A percentile compares a stretch with the other conserved stretches of the same genome.
phyloP scores from a whole-genome alignment of 2,329 filamentous ascomycete genomes.

The Neofusicoccum sp. region DNA sequence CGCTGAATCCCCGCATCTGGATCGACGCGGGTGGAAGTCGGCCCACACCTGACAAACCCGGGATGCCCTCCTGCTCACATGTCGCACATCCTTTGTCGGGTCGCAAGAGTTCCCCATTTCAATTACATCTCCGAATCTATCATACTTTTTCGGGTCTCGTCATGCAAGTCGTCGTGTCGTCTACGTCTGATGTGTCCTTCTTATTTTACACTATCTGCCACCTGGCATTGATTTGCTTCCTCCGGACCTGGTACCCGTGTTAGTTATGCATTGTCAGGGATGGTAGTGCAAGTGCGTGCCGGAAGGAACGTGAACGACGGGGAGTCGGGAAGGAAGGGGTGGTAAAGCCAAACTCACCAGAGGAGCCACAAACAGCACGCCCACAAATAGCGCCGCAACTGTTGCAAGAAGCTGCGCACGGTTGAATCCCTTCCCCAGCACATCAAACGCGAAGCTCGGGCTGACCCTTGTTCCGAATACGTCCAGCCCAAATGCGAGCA shows the following conservation, averaged over 20 bases:
- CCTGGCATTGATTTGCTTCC: constrained; percentile 68
- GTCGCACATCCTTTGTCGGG: not conserved
- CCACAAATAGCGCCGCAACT: constrained; percentile 75
- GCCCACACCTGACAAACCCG: not conserved
- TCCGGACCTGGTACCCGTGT: constrained; percentile 46
- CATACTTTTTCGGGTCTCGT: constrained; percentile 14
- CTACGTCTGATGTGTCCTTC: not conserved
- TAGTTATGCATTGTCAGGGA: constrained; percentile 16
- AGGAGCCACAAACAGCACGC: constrained; percentile 77
- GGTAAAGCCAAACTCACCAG: constrained; percentile 66
- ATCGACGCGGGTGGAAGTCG: constrained; percentile 5
- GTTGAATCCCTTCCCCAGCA: constrained; percentile 91
- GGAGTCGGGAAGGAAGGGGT: not conserved
- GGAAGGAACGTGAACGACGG: not conserved
- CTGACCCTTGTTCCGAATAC: constrained; percentile 83
- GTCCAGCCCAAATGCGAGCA: constrained; percentile 87
- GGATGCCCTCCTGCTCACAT: not conserved
- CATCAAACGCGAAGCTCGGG: constrained; percentile 90
- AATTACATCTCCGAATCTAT: constrained; percentile 12
- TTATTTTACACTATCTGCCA: constrained; percentile 52
- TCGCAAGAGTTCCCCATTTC: not conserved
- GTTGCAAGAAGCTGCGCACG: constrained; percentile 84
- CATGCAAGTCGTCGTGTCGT: constrained; percentile 8
- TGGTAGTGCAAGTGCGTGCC: constrained; percentile 26
- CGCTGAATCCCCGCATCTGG: constrained; percentile 1